phyloP scores from a whole-genome alignment of 192 early-diverging fungal genomes.

The Coemansia sp. region DNA sequence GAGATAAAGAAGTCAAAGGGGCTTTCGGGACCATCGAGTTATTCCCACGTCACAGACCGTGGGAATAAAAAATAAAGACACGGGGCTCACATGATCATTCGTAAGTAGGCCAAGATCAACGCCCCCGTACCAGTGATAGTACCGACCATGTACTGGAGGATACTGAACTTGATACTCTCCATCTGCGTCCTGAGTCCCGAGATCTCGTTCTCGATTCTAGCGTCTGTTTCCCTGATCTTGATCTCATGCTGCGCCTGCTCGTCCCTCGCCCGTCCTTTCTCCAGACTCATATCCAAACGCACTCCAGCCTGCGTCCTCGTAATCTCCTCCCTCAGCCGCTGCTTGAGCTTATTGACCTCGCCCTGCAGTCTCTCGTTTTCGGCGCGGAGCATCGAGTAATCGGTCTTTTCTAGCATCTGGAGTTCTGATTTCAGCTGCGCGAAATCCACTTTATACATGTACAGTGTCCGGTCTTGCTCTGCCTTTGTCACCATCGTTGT shows the following conservation, averaged over 20 bases:
- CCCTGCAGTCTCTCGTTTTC: conserved; percentile 77
- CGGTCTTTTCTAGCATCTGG: conserved; percentile 87
- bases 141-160: conserved; percentile 80
- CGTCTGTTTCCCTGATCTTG: conserved; percentile 82
- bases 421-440: conserved; percentile 85
- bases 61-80: conserved; percentile 12
- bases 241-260: conserved; percentile 80
- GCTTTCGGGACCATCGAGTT: neutral
- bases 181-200: conserved; percentile 76
- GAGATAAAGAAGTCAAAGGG: neutral
- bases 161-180: conserved; percentile 86
- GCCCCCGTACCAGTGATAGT: conserved; percentile 85
- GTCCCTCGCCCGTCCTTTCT: conserved; percentile 88
- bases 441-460: conserved; percentile 89
- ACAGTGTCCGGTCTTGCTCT: conserved; percentile 81
- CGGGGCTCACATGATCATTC: conserved; percentile 43
- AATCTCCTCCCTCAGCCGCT: conserved; percentile 80
- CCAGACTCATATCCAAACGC: conserved; percentile 82
- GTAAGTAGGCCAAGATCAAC: conserved; percentile 63
- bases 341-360: conserved; percentile 85
- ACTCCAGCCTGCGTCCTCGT: conserved; percentile 82
- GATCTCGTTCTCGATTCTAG: conserved; percentile 88
- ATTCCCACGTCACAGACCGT: neutral
- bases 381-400: conserved; percentile 77
- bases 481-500: conserved; percentile 74